Conservation (phyloP, 1,284 basidiomycete species). For the Trametes polyzona region DNA sequence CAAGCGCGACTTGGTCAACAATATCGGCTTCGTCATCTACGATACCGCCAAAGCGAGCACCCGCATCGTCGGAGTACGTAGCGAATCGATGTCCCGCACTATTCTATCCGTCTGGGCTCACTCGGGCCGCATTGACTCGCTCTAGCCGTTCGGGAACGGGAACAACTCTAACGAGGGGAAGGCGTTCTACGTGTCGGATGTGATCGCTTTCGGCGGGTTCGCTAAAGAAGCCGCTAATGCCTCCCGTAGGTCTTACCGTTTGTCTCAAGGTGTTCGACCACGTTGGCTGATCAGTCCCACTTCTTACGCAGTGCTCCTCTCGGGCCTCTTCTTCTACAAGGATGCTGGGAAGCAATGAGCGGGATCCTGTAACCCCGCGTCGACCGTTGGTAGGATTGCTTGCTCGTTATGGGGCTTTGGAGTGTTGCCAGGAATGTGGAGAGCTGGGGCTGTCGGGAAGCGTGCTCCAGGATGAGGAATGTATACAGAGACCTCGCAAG, state of each 20-base stretch:
- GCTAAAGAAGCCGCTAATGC: neutral
- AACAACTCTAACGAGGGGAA: constrained; percentile 14
- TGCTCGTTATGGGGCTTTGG: no score
- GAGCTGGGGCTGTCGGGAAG: no score
- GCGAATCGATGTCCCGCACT: neutral
- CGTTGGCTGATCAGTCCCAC: neutral
- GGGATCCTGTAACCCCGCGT: no score
- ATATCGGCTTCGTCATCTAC: constrained; percentile 24
- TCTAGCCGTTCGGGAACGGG: constrained; percentile 21
- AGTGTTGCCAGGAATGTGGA: no score
- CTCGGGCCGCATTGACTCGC: neutral
- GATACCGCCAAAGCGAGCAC: neutral
- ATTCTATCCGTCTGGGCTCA: neutral
- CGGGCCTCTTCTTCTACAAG: constrained; percentile 22
- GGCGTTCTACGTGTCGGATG: constrained; percentile 19
- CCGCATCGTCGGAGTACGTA: constrained; percentile 15
- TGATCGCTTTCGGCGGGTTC: constrained; percentile 18
- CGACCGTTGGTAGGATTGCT: no score
- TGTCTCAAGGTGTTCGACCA: neutral
- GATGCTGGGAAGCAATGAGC: neutral
- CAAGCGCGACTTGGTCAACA: constrained; percentile 19
- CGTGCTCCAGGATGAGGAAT: no score
- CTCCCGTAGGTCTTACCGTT: neutral
- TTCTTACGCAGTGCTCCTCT: constrained; percentile 8
- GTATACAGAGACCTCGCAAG: no score